Conservation (phyloP, 2,329 filamentous ascomycete species). For the Penicillium sp. region DNA sequence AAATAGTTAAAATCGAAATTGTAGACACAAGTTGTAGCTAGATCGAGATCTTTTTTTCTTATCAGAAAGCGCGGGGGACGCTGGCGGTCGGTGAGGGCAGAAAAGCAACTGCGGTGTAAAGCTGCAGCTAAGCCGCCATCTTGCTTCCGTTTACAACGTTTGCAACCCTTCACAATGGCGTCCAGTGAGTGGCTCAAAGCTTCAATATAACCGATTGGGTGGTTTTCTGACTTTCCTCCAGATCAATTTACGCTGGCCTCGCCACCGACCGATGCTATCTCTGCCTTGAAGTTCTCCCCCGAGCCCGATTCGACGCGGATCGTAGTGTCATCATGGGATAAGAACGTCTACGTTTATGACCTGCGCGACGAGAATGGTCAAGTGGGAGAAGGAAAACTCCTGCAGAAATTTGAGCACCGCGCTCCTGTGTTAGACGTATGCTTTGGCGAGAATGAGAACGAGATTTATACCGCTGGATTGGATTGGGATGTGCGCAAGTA, state of each 20-base stretch:
- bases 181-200: constrained; percentile 37
- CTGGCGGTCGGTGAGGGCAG: constrained; percentile 33
- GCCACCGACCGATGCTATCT: constrained; percentile 83
- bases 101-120: constrained; percentile 31
- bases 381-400: constrained; percentile 61
- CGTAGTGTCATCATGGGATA: constrained; percentile 94
- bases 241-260: constrained; percentile 80
- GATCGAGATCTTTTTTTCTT: constrained; percentile 17
- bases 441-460: constrained; percentile 79
- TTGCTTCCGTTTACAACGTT: constrained; percentile 13
- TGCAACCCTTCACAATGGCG: constrained; percentile 18
- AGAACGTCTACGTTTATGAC: constrained; percentile 86
- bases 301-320: constrained; percentile 71
- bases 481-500: constrained; percentile 83
- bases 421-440: constrained; percentile 89
- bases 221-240: constrained; percentile 17
- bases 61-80: constrained; percentile 28
- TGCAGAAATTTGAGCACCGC: constrained; percentile 75
- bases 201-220: background rate
- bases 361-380: constrained; percentile 56
- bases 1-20: background rate
- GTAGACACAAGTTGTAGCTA: background rate
- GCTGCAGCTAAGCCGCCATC: background rate
- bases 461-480: constrained; percentile 82
- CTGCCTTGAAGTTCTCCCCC: constrained; percentile 81